Conservation (phyloP, 768 basidiomycete genomes). For the Xerocomellus amylosporus region DNA sequence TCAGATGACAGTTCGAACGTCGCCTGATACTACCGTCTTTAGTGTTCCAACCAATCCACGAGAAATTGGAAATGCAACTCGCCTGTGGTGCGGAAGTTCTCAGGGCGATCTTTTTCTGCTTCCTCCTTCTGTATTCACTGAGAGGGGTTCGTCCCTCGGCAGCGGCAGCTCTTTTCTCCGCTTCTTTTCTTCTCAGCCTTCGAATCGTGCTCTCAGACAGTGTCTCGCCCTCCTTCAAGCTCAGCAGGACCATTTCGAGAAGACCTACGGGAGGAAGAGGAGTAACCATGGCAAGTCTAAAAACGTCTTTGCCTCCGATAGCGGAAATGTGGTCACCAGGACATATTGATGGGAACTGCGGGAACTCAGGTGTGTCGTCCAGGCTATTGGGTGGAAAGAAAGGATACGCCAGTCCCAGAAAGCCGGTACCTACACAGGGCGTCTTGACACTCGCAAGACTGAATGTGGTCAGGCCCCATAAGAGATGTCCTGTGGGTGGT, state of each 20-base stretch:
- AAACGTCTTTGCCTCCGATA: constrained; percentile 1
- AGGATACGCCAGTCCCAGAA: constrained; percentile 20
- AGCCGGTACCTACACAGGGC: constrained; percentile 20
- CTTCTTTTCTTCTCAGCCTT: constrained; percentile 24
- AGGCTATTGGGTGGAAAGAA: neutral
- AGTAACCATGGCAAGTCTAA: constrained; percentile 16
- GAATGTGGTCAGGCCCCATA: constrained; percentile 21
- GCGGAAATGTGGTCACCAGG: neutral
- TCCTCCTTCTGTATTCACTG: constrained; percentile 24
- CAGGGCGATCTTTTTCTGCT: constrained; percentile 12
- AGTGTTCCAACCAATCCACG: neutral
- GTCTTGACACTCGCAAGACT: constrained; percentile 25
- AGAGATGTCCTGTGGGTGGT: constrained; percentile 19
- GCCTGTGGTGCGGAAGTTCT: constrained; percentile 7
- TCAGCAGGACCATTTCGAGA: constrained; percentile 21
- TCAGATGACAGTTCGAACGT: neutral
- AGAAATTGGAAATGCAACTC: neutral
- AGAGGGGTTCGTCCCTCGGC: constrained; percentile 23
- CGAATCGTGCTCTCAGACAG: constrained; percentile 27
- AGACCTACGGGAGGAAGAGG: constrained; percentile 21
- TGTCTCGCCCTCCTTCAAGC: constrained; percentile 22
- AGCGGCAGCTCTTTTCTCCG: constrained; percentile 18
- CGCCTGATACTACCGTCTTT: neutral
- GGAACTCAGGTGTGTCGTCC: constrained; percentile 24
- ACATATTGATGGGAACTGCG: constrained; percentile 18